phyloP scores from a whole-genome alignment of 1,284 basidiomycete species.

The Cutaneotrichosporon sp. region DNA sequence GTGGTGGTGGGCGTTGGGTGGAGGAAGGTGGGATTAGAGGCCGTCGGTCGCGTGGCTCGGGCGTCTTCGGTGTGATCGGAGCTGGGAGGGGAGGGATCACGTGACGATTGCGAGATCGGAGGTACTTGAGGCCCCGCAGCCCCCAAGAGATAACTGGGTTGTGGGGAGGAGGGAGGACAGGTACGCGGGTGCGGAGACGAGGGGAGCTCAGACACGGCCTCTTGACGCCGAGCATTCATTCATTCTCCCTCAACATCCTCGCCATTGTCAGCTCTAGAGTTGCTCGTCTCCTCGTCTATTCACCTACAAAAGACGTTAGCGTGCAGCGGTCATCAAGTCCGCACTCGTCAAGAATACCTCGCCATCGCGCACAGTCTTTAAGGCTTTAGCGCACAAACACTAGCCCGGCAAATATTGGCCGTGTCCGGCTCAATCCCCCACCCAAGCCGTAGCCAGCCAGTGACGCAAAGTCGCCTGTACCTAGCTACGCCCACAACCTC shows the following conservation, averaged over 20 bases:
- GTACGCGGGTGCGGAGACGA: background rate
- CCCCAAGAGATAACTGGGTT: background rate
- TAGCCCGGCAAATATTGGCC: slow-evolving; percentile 6
- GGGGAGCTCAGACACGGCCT: background rate
- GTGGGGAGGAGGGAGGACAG: background rate
- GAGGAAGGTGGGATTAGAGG: background rate
- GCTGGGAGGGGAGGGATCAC: background rate
- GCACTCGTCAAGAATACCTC: background rate
- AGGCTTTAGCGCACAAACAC: background rate
- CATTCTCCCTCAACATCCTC: too few relatives aligned
- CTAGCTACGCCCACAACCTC: background rate
- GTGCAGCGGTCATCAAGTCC: background rate
- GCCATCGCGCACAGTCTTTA: background rate
- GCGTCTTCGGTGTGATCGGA: background rate
- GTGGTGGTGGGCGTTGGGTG: background rate
- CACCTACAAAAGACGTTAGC: background rate
- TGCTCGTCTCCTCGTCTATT: background rate
- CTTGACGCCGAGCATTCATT: background rate
- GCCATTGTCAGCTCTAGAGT: too few relatives aligned
- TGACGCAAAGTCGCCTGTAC: slow-evolving; percentile 1
- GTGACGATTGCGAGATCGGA: background rate
- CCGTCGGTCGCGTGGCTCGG: background rate
- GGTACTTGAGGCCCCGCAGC: background rate
- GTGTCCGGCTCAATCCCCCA: background rate
- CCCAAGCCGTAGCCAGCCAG: background rate